Percentiles rank a stretch among this genome's conserved stretches.
These are phyloP conservation scores for Starmerella asiatica DNA, from an alignment of 805 yeast genomes.

Conservation along the genomic window DNA sequence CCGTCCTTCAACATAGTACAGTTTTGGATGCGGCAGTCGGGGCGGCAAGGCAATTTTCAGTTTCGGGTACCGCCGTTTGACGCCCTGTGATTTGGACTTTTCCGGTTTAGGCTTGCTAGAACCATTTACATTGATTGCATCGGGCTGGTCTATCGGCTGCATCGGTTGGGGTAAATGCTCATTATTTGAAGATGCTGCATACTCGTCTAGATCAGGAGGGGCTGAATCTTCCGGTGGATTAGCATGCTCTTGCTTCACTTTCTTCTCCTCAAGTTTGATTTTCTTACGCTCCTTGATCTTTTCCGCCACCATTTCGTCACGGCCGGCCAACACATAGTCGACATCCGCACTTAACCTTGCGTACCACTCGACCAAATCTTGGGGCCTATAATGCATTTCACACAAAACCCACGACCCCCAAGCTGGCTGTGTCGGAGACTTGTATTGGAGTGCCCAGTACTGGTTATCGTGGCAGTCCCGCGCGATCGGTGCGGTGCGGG, in stretches of 20 bases:
- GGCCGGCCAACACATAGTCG: slow-evolving; percentile 1
- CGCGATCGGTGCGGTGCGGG: slow-evolving; percentile 27
- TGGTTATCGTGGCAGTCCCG: slow-evolving; percentile 25
- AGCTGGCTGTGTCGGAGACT: slow-evolving; percentile 19
- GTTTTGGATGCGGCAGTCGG: slow-evolving; percentile 9
- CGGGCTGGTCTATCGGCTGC: background rate
- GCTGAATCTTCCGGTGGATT: background rate
- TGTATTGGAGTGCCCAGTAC: slow-evolving; percentile 29
- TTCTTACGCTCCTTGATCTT: slow-evolving; percentile 9
- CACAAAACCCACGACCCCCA: slow-evolving; percentile 30
- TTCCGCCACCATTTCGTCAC: slow-evolving; percentile 15
- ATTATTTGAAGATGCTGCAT: too few species aligned
- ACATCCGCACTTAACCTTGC: slow-evolving; percentile 10
- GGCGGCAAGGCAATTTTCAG: slow-evolving; percentile 10
- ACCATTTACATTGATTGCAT: background rate
- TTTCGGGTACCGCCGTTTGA: slow-evolving; percentile 15
- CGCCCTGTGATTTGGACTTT: background rate
- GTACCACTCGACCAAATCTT: slow-evolving; percentile 5
- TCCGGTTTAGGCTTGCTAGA: background rate
- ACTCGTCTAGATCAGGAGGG: too few species aligned
- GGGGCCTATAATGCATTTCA: slow-evolving; percentile 18
- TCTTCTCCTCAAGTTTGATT: slow-evolving; percentile 2
- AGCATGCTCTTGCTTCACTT: background rate
- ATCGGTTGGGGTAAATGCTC: background rate
- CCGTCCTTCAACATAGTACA: slow-evolving; percentile 22